Percentiles rank a stretch among this genome's conserved stretches.
Conservation (phyloP, 2,329 filamentous ascomycete species). For the Diplodia scrobiculata region DNA sequence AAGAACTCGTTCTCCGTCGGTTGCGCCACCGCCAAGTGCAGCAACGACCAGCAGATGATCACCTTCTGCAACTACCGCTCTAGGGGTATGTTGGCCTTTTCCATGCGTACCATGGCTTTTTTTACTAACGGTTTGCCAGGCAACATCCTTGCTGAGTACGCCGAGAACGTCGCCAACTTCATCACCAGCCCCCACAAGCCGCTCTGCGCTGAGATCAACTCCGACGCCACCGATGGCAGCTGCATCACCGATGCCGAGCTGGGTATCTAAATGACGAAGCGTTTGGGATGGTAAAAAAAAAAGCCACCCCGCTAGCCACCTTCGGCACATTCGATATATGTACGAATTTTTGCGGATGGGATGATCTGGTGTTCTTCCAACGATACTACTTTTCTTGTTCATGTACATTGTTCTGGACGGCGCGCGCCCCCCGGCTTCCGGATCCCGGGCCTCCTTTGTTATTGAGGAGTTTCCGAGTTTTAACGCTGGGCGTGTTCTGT, state of each 20-base stretch:
- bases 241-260: conserved; percentile 25
- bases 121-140: conserved; percentile 46
- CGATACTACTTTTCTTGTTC: conserved; percentile 3
- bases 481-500: not conserved
- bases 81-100: conserved; percentile 57
- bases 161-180: conserved; percentile 50
- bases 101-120: too few species aligned
- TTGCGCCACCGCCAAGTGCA: conserved; percentile 42
- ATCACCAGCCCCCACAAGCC: conserved; percentile 15
- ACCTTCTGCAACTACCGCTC: conserved; percentile 87
- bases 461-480: not conserved
- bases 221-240: conserved; percentile 13
- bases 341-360: not conserved
- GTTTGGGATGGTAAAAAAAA: not conserved
- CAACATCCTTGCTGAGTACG: conserved; percentile 60
- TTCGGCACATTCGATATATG: conserved; percentile 5
- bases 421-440: not conserved
- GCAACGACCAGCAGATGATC: conserved; percentile 40
- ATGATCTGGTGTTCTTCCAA: not conserved
- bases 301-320: not conserved
- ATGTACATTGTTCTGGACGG: conserved; percentile 14
- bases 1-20: conserved; percentile 44
- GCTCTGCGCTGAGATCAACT: conserved; percentile 26
- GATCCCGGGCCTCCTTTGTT: not conserved
- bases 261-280: conserved; percentile 17